A percentile compares a stretch with the other conserved stretches of the same genome.
These are phyloP conservation scores for Hanseniaspora singularis DNA, from an alignment of 805 yeast genomes.

Conservation along the genomic window DNA sequence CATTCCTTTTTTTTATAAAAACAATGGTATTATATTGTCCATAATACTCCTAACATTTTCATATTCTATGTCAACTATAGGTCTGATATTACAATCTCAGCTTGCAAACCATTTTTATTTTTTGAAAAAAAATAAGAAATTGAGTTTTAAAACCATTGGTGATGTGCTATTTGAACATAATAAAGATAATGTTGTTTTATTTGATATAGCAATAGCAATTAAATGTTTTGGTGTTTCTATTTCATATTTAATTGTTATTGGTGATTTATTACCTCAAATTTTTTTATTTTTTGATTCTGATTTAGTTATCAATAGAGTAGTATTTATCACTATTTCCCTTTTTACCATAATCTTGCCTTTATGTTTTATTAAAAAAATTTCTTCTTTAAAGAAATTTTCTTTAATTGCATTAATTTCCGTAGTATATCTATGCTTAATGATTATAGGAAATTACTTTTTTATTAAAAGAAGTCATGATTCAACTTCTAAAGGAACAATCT, in stretches of 20 bases:
- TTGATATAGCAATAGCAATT: constrained; percentile 57
- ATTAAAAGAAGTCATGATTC: constrained; percentile 17
- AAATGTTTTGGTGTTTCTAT: constrained; percentile 64
- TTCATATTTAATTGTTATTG: constrained; percentile 56
- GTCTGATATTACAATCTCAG: constrained; percentile 9
- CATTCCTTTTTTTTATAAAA: constrained; percentile 54
- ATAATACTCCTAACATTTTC: constrained; percentile 24
- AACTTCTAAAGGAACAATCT: constrained; percentile 36
- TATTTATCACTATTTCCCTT: constrained; percentile 42
- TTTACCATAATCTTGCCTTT: constrained; percentile 35
- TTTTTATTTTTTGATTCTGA: constrained; percentile 24
- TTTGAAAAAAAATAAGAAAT: constrained; percentile 47
- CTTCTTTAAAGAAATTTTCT: constrained; percentile 76
- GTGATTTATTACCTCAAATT: constrained; percentile 53
- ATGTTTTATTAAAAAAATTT: constrained; percentile 61
- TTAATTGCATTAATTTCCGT: constrained; percentile 72
- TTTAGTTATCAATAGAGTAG: constrained; percentile 24
- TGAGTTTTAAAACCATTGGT: constrained; percentile 43
- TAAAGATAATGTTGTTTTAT: constrained; percentile 48
- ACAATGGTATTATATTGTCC: constrained; percentile 25
- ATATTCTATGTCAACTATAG: constrained; percentile 20
- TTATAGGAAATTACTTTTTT: constrained; percentile 51
- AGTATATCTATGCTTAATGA: constrained; percentile 60
- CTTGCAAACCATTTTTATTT: constrained; percentile 37
- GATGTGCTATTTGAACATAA: constrained; percentile 53